A percentile compares a stretch with the other conserved stretches of the same genome.
Evolutionary conservation across 495 filamentous ascomycete genomes (phyloP).

Genomic region (Penicillium riverlandense): DNA sequence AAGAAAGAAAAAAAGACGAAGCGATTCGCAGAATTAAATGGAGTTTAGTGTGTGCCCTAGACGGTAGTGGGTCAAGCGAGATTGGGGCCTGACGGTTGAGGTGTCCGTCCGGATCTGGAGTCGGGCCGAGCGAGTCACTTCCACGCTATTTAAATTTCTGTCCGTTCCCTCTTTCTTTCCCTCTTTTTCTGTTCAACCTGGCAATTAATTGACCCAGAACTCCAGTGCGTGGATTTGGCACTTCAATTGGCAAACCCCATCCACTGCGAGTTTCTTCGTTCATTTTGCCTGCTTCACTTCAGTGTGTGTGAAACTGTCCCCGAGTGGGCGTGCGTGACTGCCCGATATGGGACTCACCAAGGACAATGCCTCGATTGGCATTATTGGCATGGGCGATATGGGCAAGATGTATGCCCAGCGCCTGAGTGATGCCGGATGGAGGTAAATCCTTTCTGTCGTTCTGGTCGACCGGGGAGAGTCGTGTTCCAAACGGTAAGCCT

Average conservation of each 20-base stretch:
- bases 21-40: conserved; percentile 14
- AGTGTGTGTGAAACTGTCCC: too few relatives aligned
- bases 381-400: conserved; percentile 99
- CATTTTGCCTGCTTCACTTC: too few relatives aligned
- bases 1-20: conserved; percentile 18
- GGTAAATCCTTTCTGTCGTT: conserved; percentile 49
- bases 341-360: conserved; percentile 40
- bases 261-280: too few relatives aligned
- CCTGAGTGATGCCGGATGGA: conserved; percentile 88
- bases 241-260: too few relatives aligned
- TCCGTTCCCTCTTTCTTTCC: conserved; percentile 1
- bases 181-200: background rate
- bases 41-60: conserved; percentile 43
- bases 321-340: background rate
- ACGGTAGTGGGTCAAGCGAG: background rate
- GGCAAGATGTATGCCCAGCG: conserved; percentile 96
- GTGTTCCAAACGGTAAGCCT: conserved; percentile 24
- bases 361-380: conserved; percentile 68
- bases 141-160: conserved; percentile 32
- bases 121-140: conserved; percentile 21
- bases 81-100: conserved; percentile 29
- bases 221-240: too few relatives aligned
- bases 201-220: conserved; percentile 11
- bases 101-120: conserved; percentile 6
- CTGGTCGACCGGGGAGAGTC: conserved; percentile 1